Base-by-base conservation (phyloP, 495 filamentous ascomycete species). In the Antarctomyces pellizariae region DNA sequence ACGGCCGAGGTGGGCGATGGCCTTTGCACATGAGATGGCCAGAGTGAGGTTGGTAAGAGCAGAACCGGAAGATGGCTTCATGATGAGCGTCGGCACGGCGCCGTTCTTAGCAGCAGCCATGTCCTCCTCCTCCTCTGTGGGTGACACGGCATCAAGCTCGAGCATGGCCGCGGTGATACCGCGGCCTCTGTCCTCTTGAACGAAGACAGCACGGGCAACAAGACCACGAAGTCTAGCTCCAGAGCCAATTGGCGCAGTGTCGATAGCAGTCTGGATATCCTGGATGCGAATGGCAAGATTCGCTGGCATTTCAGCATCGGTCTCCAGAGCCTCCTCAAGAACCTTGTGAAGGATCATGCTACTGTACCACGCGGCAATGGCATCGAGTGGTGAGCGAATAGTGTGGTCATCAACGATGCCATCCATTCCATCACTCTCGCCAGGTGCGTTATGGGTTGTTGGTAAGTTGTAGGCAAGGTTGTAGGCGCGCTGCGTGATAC, bases 301-400 rank as follows among this genome's bases (percentile, higher is more conserved):
- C 8, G 11, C 29, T 7, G 7, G 7, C 14, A 9, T 5, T 5
- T 13, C n/a, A 18, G 34, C 37, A 13, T 22, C 34, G 25, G 29
- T 36, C 20, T 69, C 62, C 6, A 78, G 51, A 32, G 59, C 72
- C 12, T 50, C 51, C 14, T 69, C 46, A 13, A 95, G 61, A 5
- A 65, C 68, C 18, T 57, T 57, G 24, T 84, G 73, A 15, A 92
- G 49, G n/a, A 68, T 49, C 26, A 74, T 58, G 36, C 67, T 73
- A 1, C 80, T 89, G 54, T 67, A 84, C 84, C 83, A 92, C 1
- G 83, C 75, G 8, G 83, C 76, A 11, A 92, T 59, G 14, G 77
- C 80, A 44, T 95, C 84, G 32, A 92, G 62, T 5, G 83, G 77
- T 7, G 77, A 83, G 17, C 75, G 67, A 26, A 93, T 82, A 3